Percentiles rank a stretch among this genome's conserved stretches.
These are phyloP conservation scores for Aspergillus brasiliensis DNA, from an alignment of 2,329 filamentous ascomycete genomes.

Conservation along the genomic window DNA sequence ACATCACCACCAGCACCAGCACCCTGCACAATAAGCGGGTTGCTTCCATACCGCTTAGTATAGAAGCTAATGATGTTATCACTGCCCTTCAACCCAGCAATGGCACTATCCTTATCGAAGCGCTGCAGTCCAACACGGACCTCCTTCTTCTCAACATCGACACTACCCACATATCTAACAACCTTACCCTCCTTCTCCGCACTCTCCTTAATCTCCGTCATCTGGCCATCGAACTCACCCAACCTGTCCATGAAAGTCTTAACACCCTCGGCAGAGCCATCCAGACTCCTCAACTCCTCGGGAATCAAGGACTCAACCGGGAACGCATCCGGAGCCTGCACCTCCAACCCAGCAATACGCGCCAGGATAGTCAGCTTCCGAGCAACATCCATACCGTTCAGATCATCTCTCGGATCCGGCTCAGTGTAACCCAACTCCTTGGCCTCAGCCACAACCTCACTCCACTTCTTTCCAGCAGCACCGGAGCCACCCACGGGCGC, in stretches of 20 bases:
- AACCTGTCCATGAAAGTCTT: constrained; percentile 84
- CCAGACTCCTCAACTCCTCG: constrained; percentile 74
- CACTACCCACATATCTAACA: constrained; percentile 88
- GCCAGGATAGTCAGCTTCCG: constrained; percentile 94
- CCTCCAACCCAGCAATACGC: constrained; percentile 75
- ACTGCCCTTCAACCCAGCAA: constrained; percentile 92
- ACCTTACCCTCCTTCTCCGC: constrained; percentile 88
- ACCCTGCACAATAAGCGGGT: constrained; percentile 91
- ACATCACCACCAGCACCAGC: constrained; percentile 92
- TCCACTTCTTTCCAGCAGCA: constrained; percentile 73
- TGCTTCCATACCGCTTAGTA: constrained; percentile 88
- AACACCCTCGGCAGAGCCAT: constrained; percentile 58
- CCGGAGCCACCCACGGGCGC: constrained; percentile 71
- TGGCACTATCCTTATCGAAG: constrained; percentile 84
- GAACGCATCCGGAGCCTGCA: constrained; percentile 84
- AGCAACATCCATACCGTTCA: constrained; percentile 89
- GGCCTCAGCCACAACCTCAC: constrained; percentile 85
- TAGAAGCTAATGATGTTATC: constrained; percentile 99
- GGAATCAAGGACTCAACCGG: constrained; percentile 94
- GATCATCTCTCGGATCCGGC: constrained; percentile 81
- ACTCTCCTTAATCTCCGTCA: constrained; percentile 84
- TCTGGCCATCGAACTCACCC: constrained; percentile 80
- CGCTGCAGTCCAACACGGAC: constrained; percentile 93
- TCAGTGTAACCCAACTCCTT: constrained; percentile 93
- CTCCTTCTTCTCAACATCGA: constrained; percentile 76